These are phyloP conservation scores for Chloris gayana DNA, from an alignment of 176 grass and related monocot species.

Conservation along the genomic window DNA sequence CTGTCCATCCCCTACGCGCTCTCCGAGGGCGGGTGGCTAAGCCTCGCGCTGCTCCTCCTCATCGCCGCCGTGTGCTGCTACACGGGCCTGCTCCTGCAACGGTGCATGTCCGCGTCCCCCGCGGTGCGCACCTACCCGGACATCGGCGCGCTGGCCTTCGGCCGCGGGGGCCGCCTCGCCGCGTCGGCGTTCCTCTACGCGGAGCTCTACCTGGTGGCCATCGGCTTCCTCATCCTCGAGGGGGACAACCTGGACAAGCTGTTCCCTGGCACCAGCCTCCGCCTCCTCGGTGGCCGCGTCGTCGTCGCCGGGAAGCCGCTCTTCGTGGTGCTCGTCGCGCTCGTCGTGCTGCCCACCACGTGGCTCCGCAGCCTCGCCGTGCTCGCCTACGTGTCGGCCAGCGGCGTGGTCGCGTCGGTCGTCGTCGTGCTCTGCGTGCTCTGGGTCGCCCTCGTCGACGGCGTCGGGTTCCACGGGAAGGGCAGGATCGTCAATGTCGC, in stretches of 20 bases:
- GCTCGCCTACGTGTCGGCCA: slow-evolving; percentile 78
- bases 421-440: slow-evolving; percentile 70
- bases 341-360: slow-evolving; percentile 73
- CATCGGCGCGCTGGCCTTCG: slow-evolving; percentile 71
- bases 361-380: slow-evolving; percentile 68
- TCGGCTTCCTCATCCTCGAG: slow-evolving; percentile 84
- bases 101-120: slow-evolving; percentile 62
- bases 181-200: slow-evolving; percentile 75
- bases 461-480: slow-evolving; percentile 57
- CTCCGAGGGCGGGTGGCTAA: slow-evolving; percentile 77
- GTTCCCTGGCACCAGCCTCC: slow-evolving; percentile 58
- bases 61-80: slow-evolving; percentile 68
- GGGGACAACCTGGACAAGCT: slow-evolving; percentile 83
- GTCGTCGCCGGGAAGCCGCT: slow-evolving; percentile 62
- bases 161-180: slow-evolving; percentile 49
- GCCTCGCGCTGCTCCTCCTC: slow-evolving; percentile 58
- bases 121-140: slow-evolving; percentile 58
- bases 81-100: slow-evolving; percentile 76
- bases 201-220: slow-evolving; percentile 84
- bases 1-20: slow-evolving; percentile 86
- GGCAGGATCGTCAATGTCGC: slow-evolving; percentile 55
- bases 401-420: slow-evolving; percentile 69
- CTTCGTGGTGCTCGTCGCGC: slow-evolving; percentile 60
- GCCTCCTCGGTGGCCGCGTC: neutral
- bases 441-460: slow-evolving; percentile 57